A percentile compares a stretch with the other conserved stretches of the same genome.
phyloP scores from a whole-genome alignment of 768 basidiomycete genomes.

The Termitomyces sp. region DNA sequence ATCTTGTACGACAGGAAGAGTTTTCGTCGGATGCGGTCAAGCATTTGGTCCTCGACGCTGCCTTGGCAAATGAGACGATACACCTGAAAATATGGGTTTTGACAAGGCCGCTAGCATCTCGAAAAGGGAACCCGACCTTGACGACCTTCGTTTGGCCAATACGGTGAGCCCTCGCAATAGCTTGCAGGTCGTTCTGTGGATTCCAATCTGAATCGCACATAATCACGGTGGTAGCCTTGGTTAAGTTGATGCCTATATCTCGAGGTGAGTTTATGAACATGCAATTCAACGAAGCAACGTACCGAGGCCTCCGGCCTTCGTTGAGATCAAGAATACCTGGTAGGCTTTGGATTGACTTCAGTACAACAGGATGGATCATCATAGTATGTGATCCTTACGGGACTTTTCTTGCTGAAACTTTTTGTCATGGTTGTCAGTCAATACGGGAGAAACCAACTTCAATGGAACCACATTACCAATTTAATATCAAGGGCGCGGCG shows the following conservation, averaged over 20 bases:
- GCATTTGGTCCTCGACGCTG: constrained; percentile 75
- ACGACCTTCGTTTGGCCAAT: constrained; percentile 75
- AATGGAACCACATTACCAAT: constrained; percentile 32
- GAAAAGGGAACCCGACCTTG: constrained; percentile 34
- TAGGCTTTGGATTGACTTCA: constrained; percentile 35
- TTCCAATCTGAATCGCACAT: constrained; percentile 76
- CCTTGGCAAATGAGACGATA: constrained; percentile 67
- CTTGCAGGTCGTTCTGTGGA: constrained; percentile 79
- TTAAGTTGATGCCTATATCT: constrained; percentile 68
- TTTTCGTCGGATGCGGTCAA: constrained; percentile 68
- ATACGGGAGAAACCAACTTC: background rate
- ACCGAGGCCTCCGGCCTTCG: constrained; percentile 71
- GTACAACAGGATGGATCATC: constrained; percentile 1
- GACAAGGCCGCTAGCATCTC: background rate
- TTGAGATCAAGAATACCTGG: constrained; percentile 67
- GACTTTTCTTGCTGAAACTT: constrained; percentile 60
- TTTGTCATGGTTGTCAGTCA: background rate
- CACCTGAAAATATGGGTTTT: constrained; percentile 36
- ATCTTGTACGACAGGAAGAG: constrained; percentile 64
- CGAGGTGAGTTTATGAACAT: constrained; percentile 13
- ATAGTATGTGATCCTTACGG: constrained; percentile 30
- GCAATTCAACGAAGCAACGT: constrained; percentile 18
- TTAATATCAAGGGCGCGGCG: constrained; percentile 56
- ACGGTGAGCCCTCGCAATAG: constrained; percentile 81
- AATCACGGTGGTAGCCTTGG: constrained; percentile 76